Percentiles rank a stretch among this genome's conserved stretches.
Conservation (phyloP, 208 protist genomes). For the Acanthamoeba lenticulata region DNA sequence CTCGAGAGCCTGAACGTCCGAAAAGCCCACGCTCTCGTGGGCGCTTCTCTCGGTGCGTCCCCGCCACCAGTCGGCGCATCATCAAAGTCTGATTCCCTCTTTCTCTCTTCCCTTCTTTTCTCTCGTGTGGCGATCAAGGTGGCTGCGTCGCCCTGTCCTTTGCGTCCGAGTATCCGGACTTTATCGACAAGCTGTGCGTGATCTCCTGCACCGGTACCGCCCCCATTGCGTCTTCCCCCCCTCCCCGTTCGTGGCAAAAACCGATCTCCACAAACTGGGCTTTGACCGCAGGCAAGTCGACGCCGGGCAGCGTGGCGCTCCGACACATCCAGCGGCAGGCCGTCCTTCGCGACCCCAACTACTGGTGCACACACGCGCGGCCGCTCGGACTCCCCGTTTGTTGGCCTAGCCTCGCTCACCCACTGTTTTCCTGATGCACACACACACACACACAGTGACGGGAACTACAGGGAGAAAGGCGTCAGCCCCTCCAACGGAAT, state of each 20-base stretch:
- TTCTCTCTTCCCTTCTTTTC: not conserved
- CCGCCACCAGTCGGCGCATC: not conserved
- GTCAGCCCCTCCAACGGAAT: conserved; percentile 35
- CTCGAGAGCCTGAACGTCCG: conserved; percentile 34
- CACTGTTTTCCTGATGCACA: not conserved
- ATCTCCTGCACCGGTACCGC: conserved; percentile 50
- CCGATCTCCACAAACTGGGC: no score
- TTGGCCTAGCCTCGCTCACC: not conserved
- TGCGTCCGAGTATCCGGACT: conserved; percentile 56
- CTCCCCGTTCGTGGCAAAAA: no score
- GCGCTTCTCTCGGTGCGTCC: conserved; percentile 6
- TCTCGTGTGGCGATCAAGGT: no score
- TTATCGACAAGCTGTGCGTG: conserved; percentile 66
- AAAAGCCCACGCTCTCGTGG: conserved; percentile 48
- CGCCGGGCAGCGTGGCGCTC: conserved; percentile 15
- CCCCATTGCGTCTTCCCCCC: not conserved
- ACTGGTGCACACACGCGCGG: no score
- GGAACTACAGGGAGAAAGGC: not conserved
- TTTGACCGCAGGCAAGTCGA: conserved; percentile 48
- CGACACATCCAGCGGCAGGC: conserved; percentile 59
- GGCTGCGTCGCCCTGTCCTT: conserved; percentile 58
- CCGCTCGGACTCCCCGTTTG: no score
- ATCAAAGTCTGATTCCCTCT: not conserved
- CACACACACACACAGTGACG: not conserved
- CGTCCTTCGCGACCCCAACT: conserved; percentile 25